Percentiles rank a stretch among this genome's conserved stretches.
Evolutionary conservation across 2,329 filamentous ascomycete genomes (phyloP).

Genomic region (Fusarium neocosmosporiellum): DNA sequence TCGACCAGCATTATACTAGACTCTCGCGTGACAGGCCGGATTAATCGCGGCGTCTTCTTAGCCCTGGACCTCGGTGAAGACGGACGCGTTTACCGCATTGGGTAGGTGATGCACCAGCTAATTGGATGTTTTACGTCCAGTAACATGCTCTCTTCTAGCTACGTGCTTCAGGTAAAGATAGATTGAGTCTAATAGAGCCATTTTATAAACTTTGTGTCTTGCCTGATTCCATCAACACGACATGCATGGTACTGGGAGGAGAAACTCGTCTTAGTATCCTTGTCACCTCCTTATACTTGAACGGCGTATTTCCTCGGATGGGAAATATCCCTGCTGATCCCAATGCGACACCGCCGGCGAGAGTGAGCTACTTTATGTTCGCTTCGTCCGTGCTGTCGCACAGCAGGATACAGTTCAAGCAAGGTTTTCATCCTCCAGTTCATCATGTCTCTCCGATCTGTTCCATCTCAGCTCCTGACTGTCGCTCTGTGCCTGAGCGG

Average conservation of each 20-base stretch:
- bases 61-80: conserved; percentile 8
- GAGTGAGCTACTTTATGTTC: not conserved
- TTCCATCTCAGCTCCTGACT: conserved; percentile 6
- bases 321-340: not conserved
- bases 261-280: not conserved
- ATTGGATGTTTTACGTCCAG: not conserved
- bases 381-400: not conserved
- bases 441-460: conserved; percentile 9
- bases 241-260: not conserved
- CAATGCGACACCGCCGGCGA: not conserved
- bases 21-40: not conserved
- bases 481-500: conserved; percentile 15
- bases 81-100: conserved; percentile 9
- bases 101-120: not conserved
- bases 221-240: not conserved
- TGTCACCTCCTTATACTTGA: not conserved
- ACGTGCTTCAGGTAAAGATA: not conserved
- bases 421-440: not conserved
- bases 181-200: not conserved
- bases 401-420: not conserved
- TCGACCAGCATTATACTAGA: conserved; percentile 3
- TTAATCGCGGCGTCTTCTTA: not conserved
- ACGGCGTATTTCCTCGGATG: not conserved
- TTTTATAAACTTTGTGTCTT: not conserved
- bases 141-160: not conserved